Percentiles rank a stretch among this genome's conserved stretches.
Conservation (phyloP, 225 moss, liverwort and hornwort genomes). For the Rhytidiadelphus loreus region DNA sequence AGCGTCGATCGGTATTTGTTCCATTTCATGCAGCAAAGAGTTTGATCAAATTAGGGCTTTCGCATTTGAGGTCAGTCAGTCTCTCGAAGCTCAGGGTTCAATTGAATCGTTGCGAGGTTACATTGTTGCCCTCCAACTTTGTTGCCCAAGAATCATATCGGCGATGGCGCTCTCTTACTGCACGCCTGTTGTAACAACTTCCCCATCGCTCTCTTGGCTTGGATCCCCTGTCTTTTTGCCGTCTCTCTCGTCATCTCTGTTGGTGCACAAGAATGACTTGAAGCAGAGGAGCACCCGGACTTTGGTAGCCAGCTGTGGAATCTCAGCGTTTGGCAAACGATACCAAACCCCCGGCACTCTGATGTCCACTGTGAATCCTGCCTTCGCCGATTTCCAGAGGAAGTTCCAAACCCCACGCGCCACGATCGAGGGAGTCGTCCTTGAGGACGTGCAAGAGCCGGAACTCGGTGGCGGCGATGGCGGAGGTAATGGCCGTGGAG, state of each 20-base stretch:
- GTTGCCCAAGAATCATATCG: neutral
- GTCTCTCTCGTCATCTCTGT: slow-evolving; percentile 6
- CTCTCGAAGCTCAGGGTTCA: neutral
- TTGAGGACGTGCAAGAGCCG: slow-evolving; percentile 21
- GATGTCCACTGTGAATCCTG: neutral
- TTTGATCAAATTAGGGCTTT: neutral
- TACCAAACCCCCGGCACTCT: neutral
- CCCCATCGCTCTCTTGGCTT: neutral
- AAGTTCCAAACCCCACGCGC: neutral
- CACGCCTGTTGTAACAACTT: neutral
- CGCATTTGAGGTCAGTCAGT: neutral
- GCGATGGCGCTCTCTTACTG: slow-evolving; percentile 18
- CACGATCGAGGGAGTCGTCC: slow-evolving; percentile 6
- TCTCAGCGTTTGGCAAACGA: slow-evolving; percentile 2
- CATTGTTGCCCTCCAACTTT: neutral
- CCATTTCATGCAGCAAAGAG: neutral
- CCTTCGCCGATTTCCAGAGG: neutral
- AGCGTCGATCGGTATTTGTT: neutral
- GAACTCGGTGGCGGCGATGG: slow-evolving; percentile 42
- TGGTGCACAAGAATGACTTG: neutral
- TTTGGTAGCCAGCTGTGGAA: slow-evolving; percentile 6
- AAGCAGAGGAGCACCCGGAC: neutral
- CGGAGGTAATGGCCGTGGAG: slow-evolving; percentile 30
- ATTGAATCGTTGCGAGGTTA: neutral
- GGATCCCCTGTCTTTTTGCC: neutral